Base-by-base conservation (phyloP, 108 stramenopile genomes). In the Nitzschia putrida region DNA sequence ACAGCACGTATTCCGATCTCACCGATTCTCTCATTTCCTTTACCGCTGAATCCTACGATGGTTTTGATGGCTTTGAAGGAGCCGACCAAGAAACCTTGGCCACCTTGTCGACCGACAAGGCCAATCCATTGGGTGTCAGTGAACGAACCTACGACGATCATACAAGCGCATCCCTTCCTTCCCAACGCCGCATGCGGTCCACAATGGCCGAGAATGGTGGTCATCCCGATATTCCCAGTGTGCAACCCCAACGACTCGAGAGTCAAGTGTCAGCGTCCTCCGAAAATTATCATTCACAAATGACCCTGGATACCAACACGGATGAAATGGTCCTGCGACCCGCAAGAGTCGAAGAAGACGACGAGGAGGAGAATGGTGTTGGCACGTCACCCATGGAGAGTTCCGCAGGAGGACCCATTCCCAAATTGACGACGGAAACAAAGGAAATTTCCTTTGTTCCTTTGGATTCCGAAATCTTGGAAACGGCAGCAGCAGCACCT, bases 361-460 rank as follows among this genome's bases (percentile, higher is more conserved):
- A 34, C 1, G 29, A 34, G 4, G 29, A 34, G 29, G 29, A 34
- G 1, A 4, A 1, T 34, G 29, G 1, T 4, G 29, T 4, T 34
- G 29, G 29, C 29, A 34, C 29, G 4, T 34, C 29, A 4, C 29
- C 29, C 29, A 34, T 34, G 29, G 29, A 34, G 29, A 34, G 29
- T 34, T 34, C 29, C 3, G 29, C 29, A 34, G 29, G 29, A 34
- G 29, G 29, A 34, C 29, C 29, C 3, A 4, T 4, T 3, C 29
- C 29, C 29, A 34, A 34, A 34, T 4, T 34, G 4, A 3, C 29
- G 29, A 34, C 29, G 3, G 29, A 34, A 34, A 34, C 43, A 9
- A 37, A 63, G 44, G 61, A 63, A 22, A 63, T 63, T 63, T 12
- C 61, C 43, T 63, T 63, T 45, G 42, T 63, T 10, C 61, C 61